These are phyloP conservation scores for Alternaria hordeiaustralica DNA, from an alignment of 2,329 filamentous ascomycete genomes.

Conservation along the genomic window DNA sequence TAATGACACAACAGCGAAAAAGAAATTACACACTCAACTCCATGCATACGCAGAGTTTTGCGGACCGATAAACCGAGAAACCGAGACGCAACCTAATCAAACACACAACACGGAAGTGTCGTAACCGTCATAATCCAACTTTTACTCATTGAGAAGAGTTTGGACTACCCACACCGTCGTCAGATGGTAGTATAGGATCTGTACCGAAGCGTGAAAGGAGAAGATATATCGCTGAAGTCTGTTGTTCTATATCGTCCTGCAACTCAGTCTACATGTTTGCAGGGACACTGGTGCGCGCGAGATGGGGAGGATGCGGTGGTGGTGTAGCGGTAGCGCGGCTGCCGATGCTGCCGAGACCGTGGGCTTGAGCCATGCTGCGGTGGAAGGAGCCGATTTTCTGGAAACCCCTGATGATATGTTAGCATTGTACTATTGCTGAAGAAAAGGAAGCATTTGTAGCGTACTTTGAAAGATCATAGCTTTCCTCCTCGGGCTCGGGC, in stretches of 20 bases:
- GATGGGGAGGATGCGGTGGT: slow-evolving; percentile 14
- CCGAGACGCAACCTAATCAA: neutral
- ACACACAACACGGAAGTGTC: neutral
- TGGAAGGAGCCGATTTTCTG: slow-evolving; percentile 58
- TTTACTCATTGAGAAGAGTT: neutral
- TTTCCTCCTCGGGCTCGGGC: slow-evolving; percentile 53
- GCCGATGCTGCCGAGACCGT: slow-evolving; percentile 28
- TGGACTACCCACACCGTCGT: neutral
- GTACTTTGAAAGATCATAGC: slow-evolving; percentile 59
- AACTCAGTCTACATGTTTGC: slow-evolving; percentile 28
- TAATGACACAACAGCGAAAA: neutral
- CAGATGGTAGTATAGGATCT: neutral
- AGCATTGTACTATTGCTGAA: slow-evolving; percentile 2
- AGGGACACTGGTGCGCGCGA: slow-evolving; percentile 28
- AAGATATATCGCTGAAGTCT: neutral
- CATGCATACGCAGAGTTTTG: neutral
- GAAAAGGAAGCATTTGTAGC: slow-evolving; percentile 15
- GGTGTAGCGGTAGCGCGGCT: slow-evolving; percentile 21
- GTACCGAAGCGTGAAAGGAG: neutral
- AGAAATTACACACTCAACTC: neutral
- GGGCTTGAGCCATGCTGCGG: slow-evolving; percentile 41
- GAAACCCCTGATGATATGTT: slow-evolving; percentile 51
- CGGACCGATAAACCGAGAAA: neutral
- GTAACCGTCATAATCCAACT: neutral
- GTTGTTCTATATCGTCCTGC: neutral